Percentiles rank a stretch among this genome's conserved stretches.
phyloP scores from a whole-genome alignment of 768 basidiomycete genomes.

The Macrocybe gigantea region DNA sequence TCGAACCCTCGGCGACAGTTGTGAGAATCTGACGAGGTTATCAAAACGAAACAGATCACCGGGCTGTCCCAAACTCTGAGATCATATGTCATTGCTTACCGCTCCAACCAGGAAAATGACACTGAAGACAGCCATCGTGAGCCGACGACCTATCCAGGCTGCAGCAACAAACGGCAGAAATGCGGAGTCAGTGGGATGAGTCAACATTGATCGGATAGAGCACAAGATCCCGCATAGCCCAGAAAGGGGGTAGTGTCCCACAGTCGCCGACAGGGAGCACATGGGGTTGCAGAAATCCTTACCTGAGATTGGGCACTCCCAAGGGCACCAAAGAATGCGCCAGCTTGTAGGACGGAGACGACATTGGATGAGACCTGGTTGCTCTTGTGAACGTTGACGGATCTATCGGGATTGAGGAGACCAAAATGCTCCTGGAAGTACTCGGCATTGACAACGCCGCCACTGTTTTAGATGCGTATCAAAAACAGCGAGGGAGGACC shows the following conservation, averaged over 20 bases:
- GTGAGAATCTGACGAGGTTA: slow-evolving; percentile 50
- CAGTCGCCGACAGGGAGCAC: not conserved
- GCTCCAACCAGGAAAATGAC: slow-evolving; percentile 68
- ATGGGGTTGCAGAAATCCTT: slow-evolving; percentile 4
- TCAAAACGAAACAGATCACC: not conserved
- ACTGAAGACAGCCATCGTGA: slow-evolving; percentile 56
- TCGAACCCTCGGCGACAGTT: slow-evolving; percentile 52
- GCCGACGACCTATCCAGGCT: slow-evolving; percentile 51
- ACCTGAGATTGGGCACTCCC: slow-evolving; percentile 70
- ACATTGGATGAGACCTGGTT: slow-evolving; percentile 73
- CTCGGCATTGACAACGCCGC: slow-evolving; percentile 61
- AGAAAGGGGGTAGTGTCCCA: slow-evolving; percentile 14
- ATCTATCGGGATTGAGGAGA: slow-evolving; percentile 39
- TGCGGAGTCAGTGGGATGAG: too few relatives aligned
- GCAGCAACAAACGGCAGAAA: too few relatives aligned
- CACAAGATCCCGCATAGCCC: slow-evolving; percentile 20
- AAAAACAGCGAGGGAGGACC: not conserved
- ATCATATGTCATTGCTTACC: slow-evolving; percentile 30
- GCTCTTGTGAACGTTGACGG: slow-evolving; percentile 23
- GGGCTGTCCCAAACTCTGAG: not conserved
- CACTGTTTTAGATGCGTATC: slow-evolving; percentile 27
- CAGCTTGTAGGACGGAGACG: slow-evolving; percentile 83
- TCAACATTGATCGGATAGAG: too few relatives aligned
- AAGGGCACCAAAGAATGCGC: slow-evolving; percentile 85
- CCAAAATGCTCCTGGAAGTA: slow-evolving; percentile 65